A percentile compares a stretch with the other conserved stretches of the same genome.
phyloP scores from a whole-genome alignment of 352 stramenopile species.

The Pythium volutum region DNA sequence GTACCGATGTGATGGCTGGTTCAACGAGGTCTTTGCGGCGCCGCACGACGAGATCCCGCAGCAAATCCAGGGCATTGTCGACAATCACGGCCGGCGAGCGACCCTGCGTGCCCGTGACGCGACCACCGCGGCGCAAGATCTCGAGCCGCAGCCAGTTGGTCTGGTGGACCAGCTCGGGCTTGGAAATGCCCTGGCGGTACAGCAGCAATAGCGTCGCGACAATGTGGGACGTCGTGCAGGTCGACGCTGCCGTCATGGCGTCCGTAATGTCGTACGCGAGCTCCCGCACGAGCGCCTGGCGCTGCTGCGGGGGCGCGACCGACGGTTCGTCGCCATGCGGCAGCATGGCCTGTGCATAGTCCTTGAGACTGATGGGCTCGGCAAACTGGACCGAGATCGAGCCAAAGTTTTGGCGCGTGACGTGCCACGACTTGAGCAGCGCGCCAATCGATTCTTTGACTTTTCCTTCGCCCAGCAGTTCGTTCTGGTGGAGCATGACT shows the following conservation, averaged over 20 bases:
- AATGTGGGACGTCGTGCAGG: conserved; percentile 72
- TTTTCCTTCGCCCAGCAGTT: conserved; percentile 76
- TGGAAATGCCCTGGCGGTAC: conserved; percentile 77
- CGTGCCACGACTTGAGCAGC: conserved; percentile 62
- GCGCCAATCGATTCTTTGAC: conserved; percentile 74
- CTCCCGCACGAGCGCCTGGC: conserved; percentile 44
- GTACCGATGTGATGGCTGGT: conserved; percentile 69
- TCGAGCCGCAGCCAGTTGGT: conserved; percentile 72
- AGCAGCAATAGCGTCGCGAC: conserved; percentile 73
- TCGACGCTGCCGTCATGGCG: conserved; percentile 59
- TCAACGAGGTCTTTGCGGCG: conserved; percentile 77
- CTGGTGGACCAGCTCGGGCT: conserved; percentile 65
- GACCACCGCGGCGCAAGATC: conserved; percentile 63
- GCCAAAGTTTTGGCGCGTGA: conserved; percentile 78
- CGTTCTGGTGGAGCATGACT: conserved; percentile 77
- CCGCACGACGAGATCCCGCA: conserved; percentile 65
- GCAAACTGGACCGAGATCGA: conserved; percentile 81
- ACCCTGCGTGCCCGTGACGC: conserved; percentile 68
- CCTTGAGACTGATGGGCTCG: conserved; percentile 57
- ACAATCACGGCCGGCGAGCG: conserved; percentile 63
- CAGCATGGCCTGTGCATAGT: conserved; percentile 29
- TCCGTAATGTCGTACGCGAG: conserved; percentile 77
- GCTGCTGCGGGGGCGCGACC: background rate
- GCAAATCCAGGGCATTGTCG: conserved; percentile 58
- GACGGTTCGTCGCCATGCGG: background rate